Evolutionary conservation across 225 moss, liverwort and hornwort species (phyloP), one percentile per base, ranked within the genome.

Genomic region (Neckera pumila): DNA sequence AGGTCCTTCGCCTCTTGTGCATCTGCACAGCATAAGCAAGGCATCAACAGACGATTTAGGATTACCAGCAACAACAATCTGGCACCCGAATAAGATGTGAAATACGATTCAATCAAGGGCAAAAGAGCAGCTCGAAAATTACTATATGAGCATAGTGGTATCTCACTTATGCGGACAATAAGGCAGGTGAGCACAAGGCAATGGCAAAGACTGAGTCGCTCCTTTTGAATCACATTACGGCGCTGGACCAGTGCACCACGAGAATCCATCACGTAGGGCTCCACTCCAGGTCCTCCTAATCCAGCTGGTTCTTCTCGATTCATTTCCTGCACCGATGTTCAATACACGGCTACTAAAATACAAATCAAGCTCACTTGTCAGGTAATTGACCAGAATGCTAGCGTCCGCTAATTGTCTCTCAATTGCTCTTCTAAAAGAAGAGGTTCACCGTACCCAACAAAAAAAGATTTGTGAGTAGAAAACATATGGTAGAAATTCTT

Each of bases 261-360:
- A 71, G 96, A 89, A 90, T 99, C 97, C 92, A 97, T 95, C 84
- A 99, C 95, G 89, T 95, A 97, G 43, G 94, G 96, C 91, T 99
- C 99, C 43, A 96, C 97, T 67, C 97, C 96, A 92, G 95, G 95
- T 79, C 99, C 99, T 83, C 99, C 99, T 88, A 94, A 93, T 71
- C 99, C 99, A 88, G 95, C 95, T 79, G 98, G 94, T 90, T 96
- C 97, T 86, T 99, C 98, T 89, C 96, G 93, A 86, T 99, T 99
- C 69, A 99, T 81, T 86, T 95, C 98, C 98, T 98, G 93, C 90
- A 91, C 27, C 60, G 43, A 84, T 89, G 74, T 79, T 82, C 83
- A 89, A 51, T 72, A 85, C 71, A 82, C 33, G 73, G 59, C 72
- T 82, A 33, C 78, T 81, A 57, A 85, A 64, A 80, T 61, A 86